phyloP scores from a whole-genome alignment of 805 yeast species.

The Zygosaccharomyces siamensis region DNA sequence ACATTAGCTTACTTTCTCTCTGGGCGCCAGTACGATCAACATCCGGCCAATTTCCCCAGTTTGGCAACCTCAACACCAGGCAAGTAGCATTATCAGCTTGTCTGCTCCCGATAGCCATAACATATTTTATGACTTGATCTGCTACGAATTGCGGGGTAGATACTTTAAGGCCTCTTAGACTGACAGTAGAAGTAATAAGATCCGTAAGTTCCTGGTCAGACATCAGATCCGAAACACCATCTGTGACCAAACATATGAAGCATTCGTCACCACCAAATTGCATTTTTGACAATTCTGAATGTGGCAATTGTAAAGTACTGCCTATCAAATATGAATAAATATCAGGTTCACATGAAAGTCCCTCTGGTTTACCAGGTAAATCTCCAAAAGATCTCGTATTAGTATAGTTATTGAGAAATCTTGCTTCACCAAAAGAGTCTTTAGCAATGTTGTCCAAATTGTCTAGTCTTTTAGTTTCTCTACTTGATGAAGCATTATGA shows the following conservation, averaged over 20 bases:
- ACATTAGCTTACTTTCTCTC: conserved; percentile 61
- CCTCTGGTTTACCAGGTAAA: conserved; percentile 68
- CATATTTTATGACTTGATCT: conserved; percentile 75
- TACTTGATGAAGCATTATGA: conserved; percentile 84
- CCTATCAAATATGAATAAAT: conserved; percentile 66
- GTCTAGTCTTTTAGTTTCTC: conserved; percentile 68
- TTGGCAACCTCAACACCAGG: conserved; percentile 66
- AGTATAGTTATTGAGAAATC: conserved; percentile 72
- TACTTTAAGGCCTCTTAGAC: conserved; percentile 51
- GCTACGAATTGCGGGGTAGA: conserved; percentile 88
- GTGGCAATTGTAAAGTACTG: conserved; percentile 42
- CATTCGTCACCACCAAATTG: conserved; percentile 80
- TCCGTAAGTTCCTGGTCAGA: conserved; percentile 92
- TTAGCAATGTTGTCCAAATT: conserved; percentile 61
- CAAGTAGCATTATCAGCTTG: conserved; percentile 93
- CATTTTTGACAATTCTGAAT: conserved; percentile 32
- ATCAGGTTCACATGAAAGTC: conserved; percentile 92
- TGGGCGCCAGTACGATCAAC: conserved; percentile 76
- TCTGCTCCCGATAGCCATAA: conserved; percentile 75
- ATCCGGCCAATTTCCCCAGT: conserved; percentile 94
- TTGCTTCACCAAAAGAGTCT: conserved; percentile 89
- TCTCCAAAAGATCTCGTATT: conserved; percentile 96
- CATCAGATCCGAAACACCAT: conserved; percentile 78
- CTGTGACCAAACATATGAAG: conserved; percentile 75
- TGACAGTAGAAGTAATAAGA: conserved; percentile 64